These are phyloP conservation scores for Endoconidiophora laricicola DNA, from an alignment of 2,329 filamentous ascomycete genomes.

Conservation along the genomic window DNA sequence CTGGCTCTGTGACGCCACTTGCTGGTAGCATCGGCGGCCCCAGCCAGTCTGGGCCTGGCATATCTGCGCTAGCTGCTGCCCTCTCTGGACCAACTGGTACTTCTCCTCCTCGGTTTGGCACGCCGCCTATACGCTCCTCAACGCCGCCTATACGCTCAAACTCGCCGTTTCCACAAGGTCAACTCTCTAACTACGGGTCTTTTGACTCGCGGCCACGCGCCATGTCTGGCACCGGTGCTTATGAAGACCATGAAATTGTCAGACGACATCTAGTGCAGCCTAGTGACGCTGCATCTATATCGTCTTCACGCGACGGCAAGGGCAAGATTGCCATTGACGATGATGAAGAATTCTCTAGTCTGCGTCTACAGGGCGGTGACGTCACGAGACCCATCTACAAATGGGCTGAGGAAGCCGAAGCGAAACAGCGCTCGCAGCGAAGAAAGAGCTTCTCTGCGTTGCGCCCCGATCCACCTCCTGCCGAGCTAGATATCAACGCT, in stretches of 20 bases:
- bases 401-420: constrained; percentile 81
- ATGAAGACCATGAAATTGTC: constrained; percentile 83
- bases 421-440: constrained; percentile 49
- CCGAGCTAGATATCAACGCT: constrained; percentile 67
- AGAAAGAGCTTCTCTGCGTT: constrained; percentile 78
- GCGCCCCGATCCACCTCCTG: constrained; percentile 61
- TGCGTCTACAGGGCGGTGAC: constrained; percentile 85
- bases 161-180: constrained; percentile 17
- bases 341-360: constrained; percentile 79
- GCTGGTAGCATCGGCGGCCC: constrained; percentile 38
- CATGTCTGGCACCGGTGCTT: constrained; percentile 35
- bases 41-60: constrained; percentile 57
- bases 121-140: constrained; percentile 39
- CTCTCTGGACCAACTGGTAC: constrained; percentile 57
- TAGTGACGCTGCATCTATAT: constrained; percentile 32
- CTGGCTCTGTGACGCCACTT: constrained; percentile 26
- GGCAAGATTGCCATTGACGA: constrained; percentile 39
- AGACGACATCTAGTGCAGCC: constrained; percentile 74
- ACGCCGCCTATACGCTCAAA: constrained; percentile 35
- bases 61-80: constrained; percentile 80
- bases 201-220: constrained; percentile 53
- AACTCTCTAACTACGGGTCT: constrained; percentile 57
- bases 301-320: constrained; percentile 31
- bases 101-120: constrained; percentile 54
- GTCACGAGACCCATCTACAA: constrained; percentile 90